Evolutionary conservation across 2,329 filamentous ascomycete species (phyloP).

Genomic region (Chrysoporthe deuterocubensis): DNA sequence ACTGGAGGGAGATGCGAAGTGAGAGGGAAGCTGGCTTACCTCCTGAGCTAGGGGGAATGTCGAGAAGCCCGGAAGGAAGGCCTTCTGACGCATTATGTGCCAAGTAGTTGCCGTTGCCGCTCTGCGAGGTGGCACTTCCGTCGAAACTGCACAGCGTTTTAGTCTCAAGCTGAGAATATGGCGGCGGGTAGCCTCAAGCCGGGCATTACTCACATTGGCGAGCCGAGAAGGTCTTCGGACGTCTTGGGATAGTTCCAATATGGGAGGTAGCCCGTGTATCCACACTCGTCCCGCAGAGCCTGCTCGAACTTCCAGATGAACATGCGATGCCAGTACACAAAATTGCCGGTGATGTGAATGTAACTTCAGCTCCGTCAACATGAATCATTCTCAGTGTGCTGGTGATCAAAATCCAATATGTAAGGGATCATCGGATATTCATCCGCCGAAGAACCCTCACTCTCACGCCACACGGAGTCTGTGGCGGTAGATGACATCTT

Average conservation of each 20-base stretch:
- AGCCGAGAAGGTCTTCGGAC: slow-evolving; percentile 42
- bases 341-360: slow-evolving; percentile 31
- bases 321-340: slow-evolving; percentile 39
- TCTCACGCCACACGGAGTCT: too few relatives aligned
- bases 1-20: not conserved
- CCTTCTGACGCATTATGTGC: slow-evolving; percentile 2
- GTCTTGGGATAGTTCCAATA: slow-evolving; percentile 55
- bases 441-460: too few relatives aligned
- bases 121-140: slow-evolving; percentile 51
- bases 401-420: not conserved
- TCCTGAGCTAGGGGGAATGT: slow-evolving; percentile 11
- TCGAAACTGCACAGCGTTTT: slow-evolving; percentile 51
- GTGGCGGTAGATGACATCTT: not conserved
- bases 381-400: not conserved
- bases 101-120: slow-evolving; percentile 44
- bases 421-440: not conserved
- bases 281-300: slow-evolving; percentile 40
- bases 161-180: not conserved
- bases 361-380: slow-evolving; percentile 8
- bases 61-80: slow-evolving; percentile 4
- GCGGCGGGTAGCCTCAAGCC: not conserved
- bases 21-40: not conserved
- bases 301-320: slow-evolving; percentile 38
- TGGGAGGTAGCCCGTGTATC: slow-evolving; percentile 43
- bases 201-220: slow-evolving; percentile 32